Evolutionary conservation across 139 green algal species (phyloP).

Genomic region (Parachlorella kessleri): DNA sequence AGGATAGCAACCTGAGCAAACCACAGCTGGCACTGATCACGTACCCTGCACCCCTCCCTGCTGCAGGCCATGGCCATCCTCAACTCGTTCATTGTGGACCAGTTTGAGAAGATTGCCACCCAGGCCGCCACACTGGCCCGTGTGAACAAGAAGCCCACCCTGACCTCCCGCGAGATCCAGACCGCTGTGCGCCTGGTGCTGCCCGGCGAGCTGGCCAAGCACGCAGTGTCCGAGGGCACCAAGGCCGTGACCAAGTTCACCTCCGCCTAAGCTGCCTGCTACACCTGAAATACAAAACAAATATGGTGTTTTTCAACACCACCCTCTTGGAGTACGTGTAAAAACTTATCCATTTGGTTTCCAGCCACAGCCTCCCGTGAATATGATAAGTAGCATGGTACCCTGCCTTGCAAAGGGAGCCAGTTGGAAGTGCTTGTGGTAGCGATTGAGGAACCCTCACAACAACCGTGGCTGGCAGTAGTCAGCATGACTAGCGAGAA

Average conservation of each 20-base stretch:
- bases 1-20: too few species aligned
- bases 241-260: slow-evolving; percentile 95
- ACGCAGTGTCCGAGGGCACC: slow-evolving; percentile 78
- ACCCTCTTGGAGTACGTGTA: too few species aligned
- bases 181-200: slow-evolving; percentile 83
- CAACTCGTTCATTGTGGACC: slow-evolving; percentile 88
- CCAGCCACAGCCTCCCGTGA: neutral
- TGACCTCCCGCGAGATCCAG: slow-evolving; percentile 92
- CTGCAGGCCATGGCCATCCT: slow-evolving; percentile 97
- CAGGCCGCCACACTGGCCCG: slow-evolving; percentile 68
- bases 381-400: neutral
- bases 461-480: too few species aligned
- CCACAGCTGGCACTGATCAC: too few species aligned
- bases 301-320: slow-evolving; percentile 41
- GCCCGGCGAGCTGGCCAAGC: slow-evolving; percentile 71
- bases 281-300: slow-evolving; percentile 21
- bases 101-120: slow-evolving; percentile 89
- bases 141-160: slow-evolving; percentile 90
- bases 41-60: too few species aligned
- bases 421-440: too few species aligned
- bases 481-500: too few species aligned
- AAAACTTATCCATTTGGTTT: too few species aligned
- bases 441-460: too few species aligned
- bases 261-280: slow-evolving; percentile 48
- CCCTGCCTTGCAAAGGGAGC: too few species aligned